Evolutionary conservation across 2,329 filamentous ascomycete genomes (phyloP).

Genomic region (Colletotrichum sp.): DNA sequence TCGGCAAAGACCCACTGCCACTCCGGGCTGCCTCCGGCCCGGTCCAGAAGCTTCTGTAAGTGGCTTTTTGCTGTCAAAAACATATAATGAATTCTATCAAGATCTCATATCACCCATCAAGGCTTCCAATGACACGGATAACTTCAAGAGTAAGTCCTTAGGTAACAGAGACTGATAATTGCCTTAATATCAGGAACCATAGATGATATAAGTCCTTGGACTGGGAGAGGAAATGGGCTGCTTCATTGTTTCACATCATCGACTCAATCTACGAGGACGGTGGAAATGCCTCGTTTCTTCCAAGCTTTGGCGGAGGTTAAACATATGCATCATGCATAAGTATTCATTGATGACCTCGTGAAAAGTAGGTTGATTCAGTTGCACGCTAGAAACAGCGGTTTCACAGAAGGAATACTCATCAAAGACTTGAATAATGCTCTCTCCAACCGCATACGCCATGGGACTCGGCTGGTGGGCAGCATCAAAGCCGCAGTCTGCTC

Average conservation of each 20-base stretch:
- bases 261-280: not conserved
- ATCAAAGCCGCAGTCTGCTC: not conserved
- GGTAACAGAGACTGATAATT: not conserved
- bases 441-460: not conserved
- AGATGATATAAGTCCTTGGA: not conserved
- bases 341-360: not conserved
- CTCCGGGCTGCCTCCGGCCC: not conserved
- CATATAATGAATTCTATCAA: not conserved
- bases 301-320: not conserved
- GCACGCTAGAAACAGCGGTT: not conserved
- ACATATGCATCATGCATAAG: not conserved
- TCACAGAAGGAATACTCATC: not conserved
- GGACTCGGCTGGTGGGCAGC: not conserved
- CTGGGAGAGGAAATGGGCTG: rapidly evolving
- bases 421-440: not conserved
- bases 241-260: not conserved
- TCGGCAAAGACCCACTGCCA: not conserved
- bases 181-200: not conserved
- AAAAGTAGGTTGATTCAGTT: not conserved
- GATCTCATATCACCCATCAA: not conserved
- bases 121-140: not conserved
- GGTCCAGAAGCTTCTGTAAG: not conserved
- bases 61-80: not conserved
- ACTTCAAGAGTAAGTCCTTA: not conserved
- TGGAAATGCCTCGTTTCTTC: not conserved